Evolutionary conservation across 306 rosid species (phyloP).

Genomic region (Ceratonia siliqua): DNA sequence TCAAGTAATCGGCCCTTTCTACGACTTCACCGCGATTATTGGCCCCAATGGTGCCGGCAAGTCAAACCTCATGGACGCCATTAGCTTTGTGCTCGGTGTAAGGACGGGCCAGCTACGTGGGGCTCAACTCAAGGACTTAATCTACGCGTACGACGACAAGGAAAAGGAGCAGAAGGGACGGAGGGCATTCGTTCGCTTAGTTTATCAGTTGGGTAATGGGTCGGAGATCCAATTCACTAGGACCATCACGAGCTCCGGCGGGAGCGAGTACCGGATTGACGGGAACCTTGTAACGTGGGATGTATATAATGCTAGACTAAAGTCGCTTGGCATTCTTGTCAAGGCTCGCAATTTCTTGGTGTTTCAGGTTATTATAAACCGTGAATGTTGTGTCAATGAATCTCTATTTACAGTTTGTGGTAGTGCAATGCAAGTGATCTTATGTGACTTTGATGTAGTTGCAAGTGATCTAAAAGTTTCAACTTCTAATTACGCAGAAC

Average conservation of each 20-base stretch:
- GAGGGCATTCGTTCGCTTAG: constrained; percentile 76
- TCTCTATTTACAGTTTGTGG: not conserved
- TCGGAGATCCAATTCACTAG: constrained; percentile 83
- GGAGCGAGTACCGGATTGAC: constrained; percentile 87
- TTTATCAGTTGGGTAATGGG: constrained; percentile 71
- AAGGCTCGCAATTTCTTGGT: constrained; percentile 98
- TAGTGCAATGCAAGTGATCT: not conserved
- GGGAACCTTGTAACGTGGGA: constrained; percentile 74
- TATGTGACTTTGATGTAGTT: not conserved
- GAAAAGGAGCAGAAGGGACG: constrained; percentile 94
- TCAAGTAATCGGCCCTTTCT: constrained; percentile 88
- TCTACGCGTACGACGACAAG: constrained; percentile 85
- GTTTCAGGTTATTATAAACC: constrained; percentile 71
- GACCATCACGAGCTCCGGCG: constrained; percentile 73
- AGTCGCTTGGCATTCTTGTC: constrained; percentile 91
- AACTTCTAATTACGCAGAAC: not conserved
- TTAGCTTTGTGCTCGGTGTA: constrained; percentile 98
- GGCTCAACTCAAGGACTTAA: constrained; percentile 89
- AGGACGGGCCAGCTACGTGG: constrained; percentile 96
- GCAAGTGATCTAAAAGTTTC: no score
- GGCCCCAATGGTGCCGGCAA: constrained; percentile 99
- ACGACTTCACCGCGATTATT: constrained; percentile 90
- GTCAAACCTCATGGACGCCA: constrained; percentile 99
- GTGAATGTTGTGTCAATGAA: not conserved
- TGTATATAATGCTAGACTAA: constrained; percentile 61